A percentile compares a stretch with the other conserved stretches of the same genome.
These are phyloP conservation scores for Auxenochlorella protothecoides DNA, from an alignment of 139 green algal genomes.

Conservation along the genomic window DNA sequence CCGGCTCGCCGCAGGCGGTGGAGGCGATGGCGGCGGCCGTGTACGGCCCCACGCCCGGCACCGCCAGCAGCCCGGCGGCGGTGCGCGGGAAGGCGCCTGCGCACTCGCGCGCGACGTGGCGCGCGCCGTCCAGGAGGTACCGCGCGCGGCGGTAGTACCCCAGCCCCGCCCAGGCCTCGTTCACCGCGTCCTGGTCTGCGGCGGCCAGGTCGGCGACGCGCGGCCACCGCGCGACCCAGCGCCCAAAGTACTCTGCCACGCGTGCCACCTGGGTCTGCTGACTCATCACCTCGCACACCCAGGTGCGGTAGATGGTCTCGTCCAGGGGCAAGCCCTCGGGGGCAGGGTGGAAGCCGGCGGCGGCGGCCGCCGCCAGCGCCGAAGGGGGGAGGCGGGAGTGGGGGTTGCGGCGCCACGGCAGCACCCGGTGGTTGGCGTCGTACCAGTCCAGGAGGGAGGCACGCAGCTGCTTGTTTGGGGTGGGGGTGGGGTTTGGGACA, in stretches of 20 bases:
- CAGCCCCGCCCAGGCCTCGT: constrained; percentile 84
- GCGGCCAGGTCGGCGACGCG: constrained; percentile 59
- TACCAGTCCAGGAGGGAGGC: constrained; percentile 68
- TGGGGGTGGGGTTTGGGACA: not conserved
- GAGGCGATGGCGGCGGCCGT: constrained; percentile 79
- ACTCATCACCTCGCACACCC: constrained; percentile 91
- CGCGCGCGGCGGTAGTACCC: constrained; percentile 93
- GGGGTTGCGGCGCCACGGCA: constrained; percentile 81
- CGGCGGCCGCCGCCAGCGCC: constrained; percentile 4
- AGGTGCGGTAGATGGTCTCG: constrained; percentile 77
- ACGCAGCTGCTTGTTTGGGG: not conserved
- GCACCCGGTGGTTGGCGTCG: constrained; percentile 64
- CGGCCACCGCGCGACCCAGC: constrained; percentile 81
- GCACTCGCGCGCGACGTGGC: constrained; percentile 54
- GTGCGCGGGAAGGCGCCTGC: constrained; percentile 58
- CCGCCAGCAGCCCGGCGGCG: constrained; percentile 50
- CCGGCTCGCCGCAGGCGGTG: constrained; percentile 66
- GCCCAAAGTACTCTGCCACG: constrained; percentile 36
- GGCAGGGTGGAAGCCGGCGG: constrained; percentile 14
- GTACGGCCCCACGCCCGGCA: constrained; percentile 81
- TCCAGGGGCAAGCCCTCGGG: constrained; percentile 36
- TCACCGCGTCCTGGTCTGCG: constrained; percentile 78
- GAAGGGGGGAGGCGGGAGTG: constrained; percentile 26
- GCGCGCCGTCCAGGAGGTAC: constrained; percentile 82
- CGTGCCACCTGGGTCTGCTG: constrained; percentile 80